Evolutionary conservation across 2,329 filamentous ascomycete species (phyloP).

Genomic region (Colletotrichum sp.): DNA sequence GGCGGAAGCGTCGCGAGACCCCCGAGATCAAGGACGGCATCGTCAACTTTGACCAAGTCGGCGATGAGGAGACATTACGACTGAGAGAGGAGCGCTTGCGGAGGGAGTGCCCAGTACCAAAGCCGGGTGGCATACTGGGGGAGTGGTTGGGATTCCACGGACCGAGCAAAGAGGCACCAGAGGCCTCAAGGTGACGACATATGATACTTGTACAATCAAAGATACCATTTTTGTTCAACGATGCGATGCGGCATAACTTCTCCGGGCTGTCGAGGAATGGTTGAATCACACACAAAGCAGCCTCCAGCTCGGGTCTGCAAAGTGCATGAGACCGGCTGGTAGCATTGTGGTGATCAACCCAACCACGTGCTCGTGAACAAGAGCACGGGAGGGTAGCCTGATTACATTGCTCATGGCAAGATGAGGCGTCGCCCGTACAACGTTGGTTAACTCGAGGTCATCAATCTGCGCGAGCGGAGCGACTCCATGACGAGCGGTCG

Average conservation of each 20-base stretch:
- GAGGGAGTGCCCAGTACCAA: slow-evolving; percentile 90
- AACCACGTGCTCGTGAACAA: background rate
- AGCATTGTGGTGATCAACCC: background rate
- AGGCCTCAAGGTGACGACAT: slow-evolving; percentile 2
- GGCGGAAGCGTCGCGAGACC: slow-evolving; percentile 43
- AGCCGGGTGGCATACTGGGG: slow-evolving; percentile 80
- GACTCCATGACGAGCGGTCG: background rate
- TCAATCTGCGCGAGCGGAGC: background rate
- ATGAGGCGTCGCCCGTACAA: background rate
- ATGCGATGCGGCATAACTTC: background rate
- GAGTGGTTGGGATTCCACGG: slow-evolving; percentile 74
- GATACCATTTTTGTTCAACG: slow-evolving; percentile 14
- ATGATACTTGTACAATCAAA: slow-evolving; percentile 11
- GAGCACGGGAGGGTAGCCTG: background rate
- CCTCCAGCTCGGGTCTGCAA: background rate
- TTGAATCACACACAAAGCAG: background rate
- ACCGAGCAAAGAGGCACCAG: slow-evolving; percentile 10
- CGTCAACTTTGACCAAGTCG: slow-evolving; percentile 50
- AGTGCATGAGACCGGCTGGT: background rate
- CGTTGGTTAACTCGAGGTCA: background rate
- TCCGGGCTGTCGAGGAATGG: background rate
- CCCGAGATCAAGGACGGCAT: slow-evolving; percentile 50
- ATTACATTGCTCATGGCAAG: background rate
- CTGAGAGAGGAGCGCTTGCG: slow-evolving; percentile 47
- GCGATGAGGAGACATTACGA: slow-evolving; percentile 37